Base-by-base conservation (phyloP, 1,139 yeast genomes). In the Blastobotrys serpentis region DNA sequence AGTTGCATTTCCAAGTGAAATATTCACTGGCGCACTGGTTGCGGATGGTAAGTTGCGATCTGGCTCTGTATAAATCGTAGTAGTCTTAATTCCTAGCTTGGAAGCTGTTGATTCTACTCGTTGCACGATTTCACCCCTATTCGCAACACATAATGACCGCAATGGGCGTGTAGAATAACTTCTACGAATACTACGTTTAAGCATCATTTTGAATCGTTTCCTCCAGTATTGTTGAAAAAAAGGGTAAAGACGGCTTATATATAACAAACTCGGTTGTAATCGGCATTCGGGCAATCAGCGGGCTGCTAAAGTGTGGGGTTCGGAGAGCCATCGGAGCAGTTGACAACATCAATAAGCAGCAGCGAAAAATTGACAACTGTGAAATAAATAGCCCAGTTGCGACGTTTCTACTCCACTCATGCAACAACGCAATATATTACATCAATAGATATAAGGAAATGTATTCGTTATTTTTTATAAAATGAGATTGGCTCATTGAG, bases 81-180 rank as follows among this genome's bases (percentile, higher is more conserved):
- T 66, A 14, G 77, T 65, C 33, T 64, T 61, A 38, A 74, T 63
- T 5, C 71, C 62, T 59, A 67, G 56, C 49, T 65, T 59, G 47
- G 68, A 60, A 47, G 78, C 76, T 1, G 75, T 65, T 37, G 65
- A 59, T 22, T 69, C 66, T 39, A 73, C 73, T 36, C 78, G 59
- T 54, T 73, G 71, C 19, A 77, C 77, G 36, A 74, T 74, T 54
- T 74, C 78, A 22, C 78, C 78, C 49, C 78, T 65, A 54, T 74
- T 74, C 33, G 78, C 78, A 34, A 74, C 66, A 33, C 74, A 62
- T 8, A 74, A 71, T 39, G 63, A 66, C 32, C 62, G 55, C 43
- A 68, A 57, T 10, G 66, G 65, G 33, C 53, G 54, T 17, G 55
- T 52, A 21, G 51, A 44, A 19, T 36, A 36, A 11, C 25, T 17